Evolutionary conservation across 768 basidiomycete species (phyloP), one percentile per base, ranked within the genome.

Genomic region (Lyophyllum atratum): DNA sequence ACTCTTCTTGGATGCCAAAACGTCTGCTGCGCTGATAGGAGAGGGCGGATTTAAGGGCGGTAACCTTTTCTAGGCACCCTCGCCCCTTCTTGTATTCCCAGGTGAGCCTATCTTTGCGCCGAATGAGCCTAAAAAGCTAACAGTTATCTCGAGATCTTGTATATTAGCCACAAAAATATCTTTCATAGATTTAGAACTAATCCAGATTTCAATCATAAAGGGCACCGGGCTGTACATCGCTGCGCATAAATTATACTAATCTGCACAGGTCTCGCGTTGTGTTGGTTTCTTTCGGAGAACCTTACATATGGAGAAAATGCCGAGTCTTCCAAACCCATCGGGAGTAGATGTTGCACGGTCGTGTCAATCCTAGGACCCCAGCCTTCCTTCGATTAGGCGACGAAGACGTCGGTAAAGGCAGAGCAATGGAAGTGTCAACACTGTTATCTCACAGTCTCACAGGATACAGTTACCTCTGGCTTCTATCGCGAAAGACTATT

Each of bases 1-100:
- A 68, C 77, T 99, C 29, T 99, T 99, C 80, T 78, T 98, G 65
- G 95, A 98, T 70, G 94, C 96, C 19, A 96, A 95, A 69, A 87
- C 90, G 0, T 83, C 81, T 54, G 87, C 87, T n/a, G 67, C 70
- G 22, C 76, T 81, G 59, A 85, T 86, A 61, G 78, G 75, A 33
- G 68, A 71, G 34, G 75, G 73, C 24, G 75, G 72, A 4, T 73
- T 71, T 58, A 64, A 65, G 58, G 68, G 69, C 5, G 71, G 66
- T n/a, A 60, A 58, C 26, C 57, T 61, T 58, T 50, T 66, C 52
- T 65, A 62, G 52, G 26, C 37, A 49, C 14, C 11, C 4, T 44
- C 12, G n/a, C n/a, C n/a, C n/a, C n/a, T n/a, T n/a, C n/a, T n/a
- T n/a, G n/a, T n/a, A n/a, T n/a, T n/a, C n/a, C 6, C 33, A 28